Evolutionary conservation across 257 asterid genomes (phyloP).

Genomic region (Paulownia fortunei): DNA sequence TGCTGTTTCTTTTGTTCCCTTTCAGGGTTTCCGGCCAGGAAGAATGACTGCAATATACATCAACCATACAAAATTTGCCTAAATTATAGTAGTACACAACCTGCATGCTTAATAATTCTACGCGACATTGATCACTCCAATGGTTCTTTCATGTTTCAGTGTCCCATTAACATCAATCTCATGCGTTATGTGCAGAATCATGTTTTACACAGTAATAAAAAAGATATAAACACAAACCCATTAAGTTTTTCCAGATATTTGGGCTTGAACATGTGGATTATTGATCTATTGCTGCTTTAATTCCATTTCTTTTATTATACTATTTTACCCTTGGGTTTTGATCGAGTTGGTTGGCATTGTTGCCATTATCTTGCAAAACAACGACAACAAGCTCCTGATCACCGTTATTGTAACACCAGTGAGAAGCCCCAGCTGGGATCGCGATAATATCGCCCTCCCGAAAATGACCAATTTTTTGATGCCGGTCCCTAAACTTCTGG

Average conservation of each 20-base stretch:
- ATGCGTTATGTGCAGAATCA: too few relatives aligned
- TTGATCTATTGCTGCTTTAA: too few relatives aligned
- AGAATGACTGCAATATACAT: slow-evolving; percentile 50
- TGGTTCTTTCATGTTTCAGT: too few relatives aligned
- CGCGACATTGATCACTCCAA: too few relatives aligned
- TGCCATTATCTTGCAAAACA: slow-evolving; percentile 44
- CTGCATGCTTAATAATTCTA: too few relatives aligned
- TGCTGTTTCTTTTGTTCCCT: slow-evolving; percentile 5
- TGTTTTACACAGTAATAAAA: too few relatives aligned
- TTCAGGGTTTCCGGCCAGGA: slow-evolving; percentile 65
- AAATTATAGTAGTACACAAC: too few relatives aligned
- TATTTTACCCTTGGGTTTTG: slow-evolving; percentile 59
- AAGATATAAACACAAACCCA: too few relatives aligned
- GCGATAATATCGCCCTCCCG: slow-evolving; percentile 61
- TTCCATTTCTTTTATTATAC: too few relatives aligned
- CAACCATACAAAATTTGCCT: not conserved
- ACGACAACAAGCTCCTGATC: slow-evolving; percentile 54
- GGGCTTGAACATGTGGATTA: too few relatives aligned
- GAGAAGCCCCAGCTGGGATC: slow-evolving; percentile 60
- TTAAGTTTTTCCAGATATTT: too few relatives aligned
- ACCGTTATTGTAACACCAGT: slow-evolving; percentile 70
- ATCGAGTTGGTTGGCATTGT: slow-evolving; percentile 70
- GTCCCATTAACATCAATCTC: too few relatives aligned
- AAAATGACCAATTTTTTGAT: slow-evolving; percentile 51
- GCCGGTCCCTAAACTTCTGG: slow-evolving; percentile 47